phyloP scores from a whole-genome alignment of 371 early-diverging fungal species.

The Funneliformis caledonium region DNA sequence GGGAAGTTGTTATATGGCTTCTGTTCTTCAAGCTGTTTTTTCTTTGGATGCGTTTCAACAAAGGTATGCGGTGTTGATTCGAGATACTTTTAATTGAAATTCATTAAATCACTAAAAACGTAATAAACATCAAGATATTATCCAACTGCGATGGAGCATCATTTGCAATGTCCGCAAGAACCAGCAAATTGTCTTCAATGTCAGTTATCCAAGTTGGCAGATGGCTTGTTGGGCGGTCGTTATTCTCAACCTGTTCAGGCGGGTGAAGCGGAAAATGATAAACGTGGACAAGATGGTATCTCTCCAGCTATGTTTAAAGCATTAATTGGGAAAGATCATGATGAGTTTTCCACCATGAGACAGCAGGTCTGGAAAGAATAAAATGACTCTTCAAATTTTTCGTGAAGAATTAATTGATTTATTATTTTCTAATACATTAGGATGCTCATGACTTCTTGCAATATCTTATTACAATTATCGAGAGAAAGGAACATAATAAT shows the following conservation, averaged over 20 bases:
- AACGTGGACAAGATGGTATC: slow-evolving; percentile 68
- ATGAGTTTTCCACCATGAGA: slow-evolving; percentile 94
- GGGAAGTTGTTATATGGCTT: slow-evolving; percentile 93
- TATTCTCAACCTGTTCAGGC: slow-evolving; percentile 65
- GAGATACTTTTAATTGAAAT: slow-evolving; percentile 2
- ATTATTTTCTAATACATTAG: slow-evolving; percentile 35
- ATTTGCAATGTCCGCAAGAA: slow-evolving; percentile 60
- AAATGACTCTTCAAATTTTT: neutral
- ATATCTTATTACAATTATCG: slow-evolving; percentile 71
- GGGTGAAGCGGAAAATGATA: slow-evolving; percentile 51
- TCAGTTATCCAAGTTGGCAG: slow-evolving; percentile 88
- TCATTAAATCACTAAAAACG: neutral
- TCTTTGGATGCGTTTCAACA: slow-evolving; percentile 72
- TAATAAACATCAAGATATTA: slow-evolving; percentile 49
- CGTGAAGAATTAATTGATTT: neutral
- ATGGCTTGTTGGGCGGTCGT: slow-evolving; percentile 88
- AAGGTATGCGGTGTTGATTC: slow-evolving; percentile 47
- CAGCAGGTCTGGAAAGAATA: slow-evolving; percentile 68
- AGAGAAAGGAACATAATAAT: slow-evolving; percentile 73
- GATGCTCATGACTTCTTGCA: slow-evolving; percentile 96
- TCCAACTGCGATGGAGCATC: slow-evolving; percentile 64
- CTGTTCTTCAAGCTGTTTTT: slow-evolving; percentile 87
- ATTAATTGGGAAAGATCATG: slow-evolving; percentile 85
- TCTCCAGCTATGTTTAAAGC: slow-evolving; percentile 91
- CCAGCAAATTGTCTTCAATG: slow-evolving; percentile 86